phyloP scores from a whole-genome alignment of 2,329 filamentous ascomycete species.

The Phialemonium atrogriseum region DNA sequence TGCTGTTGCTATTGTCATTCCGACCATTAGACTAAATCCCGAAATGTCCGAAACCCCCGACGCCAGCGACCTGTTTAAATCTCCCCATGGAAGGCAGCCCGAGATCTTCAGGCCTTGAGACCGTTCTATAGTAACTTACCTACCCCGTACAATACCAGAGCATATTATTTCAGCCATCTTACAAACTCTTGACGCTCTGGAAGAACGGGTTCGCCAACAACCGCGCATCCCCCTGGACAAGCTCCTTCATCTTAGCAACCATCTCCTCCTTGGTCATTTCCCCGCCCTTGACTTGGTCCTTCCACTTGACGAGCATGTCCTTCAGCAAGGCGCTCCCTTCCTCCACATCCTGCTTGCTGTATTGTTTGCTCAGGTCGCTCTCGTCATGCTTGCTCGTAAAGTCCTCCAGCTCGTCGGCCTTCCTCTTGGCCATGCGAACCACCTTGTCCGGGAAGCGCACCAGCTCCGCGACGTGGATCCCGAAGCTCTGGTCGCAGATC shows the following conservation, averaged over 20 bases:
- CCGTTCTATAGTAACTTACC: background rate
- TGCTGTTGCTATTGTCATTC: too few species aligned
- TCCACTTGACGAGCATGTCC: constrained; percentile 76
- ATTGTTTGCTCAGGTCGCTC: constrained; percentile 40
- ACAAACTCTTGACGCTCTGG: constrained; percentile 50
- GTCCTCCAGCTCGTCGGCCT: constrained; percentile 96
- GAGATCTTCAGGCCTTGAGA: too few species aligned
- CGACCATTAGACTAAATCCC: too few species aligned
- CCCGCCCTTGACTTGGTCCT: constrained; percentile 56
- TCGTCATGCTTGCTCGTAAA: constrained; percentile 74
- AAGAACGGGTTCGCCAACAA: constrained; percentile 62
- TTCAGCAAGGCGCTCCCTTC: constrained; percentile 82
- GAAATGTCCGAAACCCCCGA: too few species aligned
- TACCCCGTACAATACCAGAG: too few species aligned
- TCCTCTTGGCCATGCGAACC: constrained; percentile 97
- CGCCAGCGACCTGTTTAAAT: too few species aligned
- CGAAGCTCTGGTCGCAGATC: constrained; percentile 94
- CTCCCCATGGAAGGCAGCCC: too few species aligned
- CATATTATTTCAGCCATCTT: constrained; percentile 12
- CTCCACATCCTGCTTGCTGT: constrained; percentile 80
- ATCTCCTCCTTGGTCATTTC: constrained; percentile 65
- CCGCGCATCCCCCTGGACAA: constrained; percentile 67
- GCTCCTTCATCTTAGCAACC: constrained; percentile 66
- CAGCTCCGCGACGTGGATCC: constrained; percentile 95
- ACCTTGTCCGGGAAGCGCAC: constrained; percentile 96